phyloP scores from a whole-genome alignment of 2,329 filamentous ascomycete genomes.

The Claviceps purpurea region DNA sequence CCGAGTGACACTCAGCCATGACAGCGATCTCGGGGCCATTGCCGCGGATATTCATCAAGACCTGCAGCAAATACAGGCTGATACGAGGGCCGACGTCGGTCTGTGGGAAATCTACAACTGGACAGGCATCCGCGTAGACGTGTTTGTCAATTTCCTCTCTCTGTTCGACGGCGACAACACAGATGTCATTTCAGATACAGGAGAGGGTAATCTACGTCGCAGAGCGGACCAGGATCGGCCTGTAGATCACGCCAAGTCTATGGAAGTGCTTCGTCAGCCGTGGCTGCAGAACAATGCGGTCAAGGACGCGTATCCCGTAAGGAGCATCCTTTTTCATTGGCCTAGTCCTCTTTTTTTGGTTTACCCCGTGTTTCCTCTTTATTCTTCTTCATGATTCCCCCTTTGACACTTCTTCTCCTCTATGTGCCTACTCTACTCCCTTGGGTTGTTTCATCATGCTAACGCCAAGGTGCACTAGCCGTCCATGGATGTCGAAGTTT shows the following conservation, averaged over 20 bases:
- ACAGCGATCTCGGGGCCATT: conserved; percentile 27
- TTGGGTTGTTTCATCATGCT: background rate
- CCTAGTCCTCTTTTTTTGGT: background rate
- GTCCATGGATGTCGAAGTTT: conserved; percentile 28
- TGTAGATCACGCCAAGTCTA: background rate
- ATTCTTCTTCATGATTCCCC: too few relatives aligned
- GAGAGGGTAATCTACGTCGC: background rate
- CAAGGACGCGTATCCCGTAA: conserved; percentile 16
- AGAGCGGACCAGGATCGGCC: background rate
- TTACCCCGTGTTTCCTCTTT: background rate
- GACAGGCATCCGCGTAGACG: conserved; percentile 58
- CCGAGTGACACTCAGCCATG: conserved; percentile 29
- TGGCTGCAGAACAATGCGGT: conserved; percentile 13
- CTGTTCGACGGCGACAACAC: conserved; percentile 22
- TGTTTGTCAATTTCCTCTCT: conserved; percentile 71
- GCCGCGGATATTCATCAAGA: conserved; percentile 56
- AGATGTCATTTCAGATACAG: background rate
- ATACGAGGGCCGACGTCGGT: conserved; percentile 41
- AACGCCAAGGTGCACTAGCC: conserved; percentile 13
- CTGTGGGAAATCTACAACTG: conserved; percentile 61
- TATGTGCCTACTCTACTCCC: conserved; percentile 4
- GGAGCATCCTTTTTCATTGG: conserved; percentile 3
- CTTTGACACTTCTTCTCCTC: background rate
- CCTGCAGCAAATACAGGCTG: conserved; percentile 42
- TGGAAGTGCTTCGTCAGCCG: conserved; percentile 3